Evolutionary conservation across 805 yeast species (phyloP).

Genomic region (Candida maris): DNA sequence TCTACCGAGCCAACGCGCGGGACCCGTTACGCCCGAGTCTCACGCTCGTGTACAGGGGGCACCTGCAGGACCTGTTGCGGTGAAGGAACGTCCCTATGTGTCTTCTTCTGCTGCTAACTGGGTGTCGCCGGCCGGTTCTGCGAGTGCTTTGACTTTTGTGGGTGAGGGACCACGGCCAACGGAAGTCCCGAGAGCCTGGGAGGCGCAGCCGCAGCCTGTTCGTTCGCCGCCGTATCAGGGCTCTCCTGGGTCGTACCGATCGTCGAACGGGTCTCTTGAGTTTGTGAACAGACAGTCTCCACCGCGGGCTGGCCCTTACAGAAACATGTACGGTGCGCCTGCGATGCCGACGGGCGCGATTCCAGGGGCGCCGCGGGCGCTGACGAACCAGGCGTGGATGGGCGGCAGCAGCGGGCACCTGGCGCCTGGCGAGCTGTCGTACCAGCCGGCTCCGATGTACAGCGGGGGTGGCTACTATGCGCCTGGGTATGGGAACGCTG

Average conservation of each 20-base stretch:
- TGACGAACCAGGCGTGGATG: background rate
- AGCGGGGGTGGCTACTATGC: constrained; percentile 1
- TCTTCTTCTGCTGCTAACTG: no score
- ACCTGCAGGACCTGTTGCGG: no score
- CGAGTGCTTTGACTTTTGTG: no score
- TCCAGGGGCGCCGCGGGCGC: constrained; percentile 1
- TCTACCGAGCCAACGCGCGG: no score
- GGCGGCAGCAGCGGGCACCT: background rate
- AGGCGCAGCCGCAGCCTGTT: background rate
- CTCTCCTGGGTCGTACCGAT: background rate
- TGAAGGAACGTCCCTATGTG: no score
- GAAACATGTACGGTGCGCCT: constrained; percentile 1
- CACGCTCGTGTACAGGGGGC: no score
- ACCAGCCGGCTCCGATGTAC: constrained; percentile 4
- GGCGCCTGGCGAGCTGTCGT: constrained; percentile 1
- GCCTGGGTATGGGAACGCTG: background rate
- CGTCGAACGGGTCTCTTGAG: constrained; percentile 4
- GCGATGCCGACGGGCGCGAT: background rate
- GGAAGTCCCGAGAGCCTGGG: no score
- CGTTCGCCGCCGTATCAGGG: constrained; percentile 1
- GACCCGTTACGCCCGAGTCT: no score
- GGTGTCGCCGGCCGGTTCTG: no score
- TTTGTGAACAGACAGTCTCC: background rate
- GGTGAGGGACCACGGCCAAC: no score
- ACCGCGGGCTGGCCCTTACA: background rate